A percentile compares a stretch with the other conserved stretches of the same genome.
Conservation (phyloP, 805 yeast genomes). For the Yamadazyma ubonensis region DNA sequence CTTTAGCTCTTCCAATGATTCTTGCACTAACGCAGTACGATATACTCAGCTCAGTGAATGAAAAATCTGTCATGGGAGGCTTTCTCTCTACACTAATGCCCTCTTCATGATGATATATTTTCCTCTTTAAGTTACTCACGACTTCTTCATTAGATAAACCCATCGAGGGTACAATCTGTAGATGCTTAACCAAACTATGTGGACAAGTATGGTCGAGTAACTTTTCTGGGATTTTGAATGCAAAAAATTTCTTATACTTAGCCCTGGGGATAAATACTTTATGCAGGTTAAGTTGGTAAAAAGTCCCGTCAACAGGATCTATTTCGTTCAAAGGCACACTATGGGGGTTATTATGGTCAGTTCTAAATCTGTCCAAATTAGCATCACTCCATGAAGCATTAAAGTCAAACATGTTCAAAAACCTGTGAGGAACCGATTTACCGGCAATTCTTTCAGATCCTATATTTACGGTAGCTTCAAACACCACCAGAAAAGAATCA, state of each 20-base stretch:
- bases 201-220: conserved; percentile 35
- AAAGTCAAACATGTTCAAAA: conserved; percentile 42
- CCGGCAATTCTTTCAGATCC: conserved; percentile 18
- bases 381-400: conserved; percentile 43
- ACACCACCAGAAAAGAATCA: conserved; percentile 39
- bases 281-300: conserved; percentile 22
- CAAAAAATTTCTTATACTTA: conserved; percentile 40
- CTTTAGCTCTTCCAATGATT: conserved; percentile 36
- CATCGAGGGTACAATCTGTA: conserved; percentile 36
- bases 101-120: conserved; percentile 7
- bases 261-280: conserved; percentile 30
- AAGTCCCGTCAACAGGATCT: conserved; percentile 36
- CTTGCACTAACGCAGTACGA: conserved; percentile 36
- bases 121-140: conserved; percentile 19
- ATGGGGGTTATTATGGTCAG: conserved; percentile 33
- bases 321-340: conserved; percentile 18
- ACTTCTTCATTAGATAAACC: conserved; percentile 34
- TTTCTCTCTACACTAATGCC: conserved; percentile 10
- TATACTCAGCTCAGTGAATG: conserved; percentile 29
- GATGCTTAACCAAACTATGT: conserved; percentile 36
- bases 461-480: conserved; percentile 35
- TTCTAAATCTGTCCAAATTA: conserved; percentile 28
- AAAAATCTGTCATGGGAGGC: conserved; percentile 23
- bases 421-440: conserved; percentile 19
- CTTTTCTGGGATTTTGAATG: conserved; percentile 38